These are phyloP conservation scores for Naganishia vaughanmartiniae DNA, from an alignment of 768 basidiomycete species.

Conservation along the genomic window DNA sequence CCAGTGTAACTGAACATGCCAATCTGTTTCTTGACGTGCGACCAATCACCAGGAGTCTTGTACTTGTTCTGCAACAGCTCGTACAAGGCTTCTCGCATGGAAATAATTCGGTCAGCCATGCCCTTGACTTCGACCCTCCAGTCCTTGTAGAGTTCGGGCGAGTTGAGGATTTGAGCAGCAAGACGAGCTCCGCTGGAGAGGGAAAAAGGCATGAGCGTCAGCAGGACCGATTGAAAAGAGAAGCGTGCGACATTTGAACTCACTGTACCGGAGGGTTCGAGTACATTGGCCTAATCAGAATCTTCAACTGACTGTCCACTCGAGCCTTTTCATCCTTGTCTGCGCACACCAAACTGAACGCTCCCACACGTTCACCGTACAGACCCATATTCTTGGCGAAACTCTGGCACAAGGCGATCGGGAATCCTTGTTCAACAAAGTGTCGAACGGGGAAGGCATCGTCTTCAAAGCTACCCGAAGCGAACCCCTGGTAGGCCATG, in stretches of 20 bases:
- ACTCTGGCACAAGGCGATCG: conserved; percentile 84
- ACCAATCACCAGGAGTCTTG: conserved; percentile 88
- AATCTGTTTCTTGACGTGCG: conserved; percentile 93
- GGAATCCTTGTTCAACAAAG: conserved; percentile 86
- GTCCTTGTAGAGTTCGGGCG: conserved; percentile 20
- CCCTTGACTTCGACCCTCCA: conserved; percentile 68
- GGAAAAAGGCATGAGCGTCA: neutral
- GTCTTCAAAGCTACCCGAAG: conserved; percentile 81
- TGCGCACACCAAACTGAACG: conserved; percentile 73
- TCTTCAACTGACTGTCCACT: conserved; percentile 91
- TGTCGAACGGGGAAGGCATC: conserved; percentile 94
- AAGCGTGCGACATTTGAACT: conserved; percentile 21
- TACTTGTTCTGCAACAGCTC: conserved; percentile 62
- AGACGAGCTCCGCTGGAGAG: conserved; percentile 49
- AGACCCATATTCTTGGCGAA: conserved; percentile 99
- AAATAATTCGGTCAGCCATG: conserved; percentile 90
- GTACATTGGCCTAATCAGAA: conserved; percentile 92
- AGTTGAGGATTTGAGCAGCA: conserved; percentile 46
- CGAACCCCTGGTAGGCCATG: conserved; percentile 99
- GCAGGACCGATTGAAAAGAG: neutral
- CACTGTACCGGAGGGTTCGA: conserved; percentile 81
- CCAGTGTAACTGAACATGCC: conserved; percentile 55
- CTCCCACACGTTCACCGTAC: conserved; percentile 97
- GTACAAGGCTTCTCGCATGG: conserved; percentile 79
- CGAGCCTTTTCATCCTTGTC: conserved; percentile 67